Percentiles rank a stretch among this genome's conserved stretches.
Evolutionary conservation across 2,329 filamentous ascomycete species (phyloP).

Genomic region (Ophiognomonia clavigignenti-juglandacearum): DNA sequence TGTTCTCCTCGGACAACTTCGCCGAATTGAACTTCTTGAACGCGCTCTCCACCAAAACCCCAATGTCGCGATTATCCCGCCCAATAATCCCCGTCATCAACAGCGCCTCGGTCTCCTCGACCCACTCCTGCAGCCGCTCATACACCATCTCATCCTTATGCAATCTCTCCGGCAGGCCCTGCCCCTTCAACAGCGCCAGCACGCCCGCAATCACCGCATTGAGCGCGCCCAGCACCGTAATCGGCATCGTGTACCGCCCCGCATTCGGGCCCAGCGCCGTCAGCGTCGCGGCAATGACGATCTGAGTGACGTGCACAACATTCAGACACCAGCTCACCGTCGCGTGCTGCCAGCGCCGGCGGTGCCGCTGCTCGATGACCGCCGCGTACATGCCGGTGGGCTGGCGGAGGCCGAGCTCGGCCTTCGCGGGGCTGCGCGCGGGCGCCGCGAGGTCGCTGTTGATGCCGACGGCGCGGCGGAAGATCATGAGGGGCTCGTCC

Average conservation of each 20-base stretch:
- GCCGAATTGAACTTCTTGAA: slow-evolving; percentile 39
- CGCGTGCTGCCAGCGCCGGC: slow-evolving; percentile 27
- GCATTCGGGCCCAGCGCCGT: slow-evolving; percentile 41
- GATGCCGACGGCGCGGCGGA: slow-evolving; percentile 39
- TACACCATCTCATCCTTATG: slow-evolving; percentile 42
- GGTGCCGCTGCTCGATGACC: slow-evolving; percentile 29
- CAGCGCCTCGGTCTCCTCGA: slow-evolving; percentile 46
- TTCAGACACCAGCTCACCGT: slow-evolving; percentile 35
- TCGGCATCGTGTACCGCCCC: slow-evolving; percentile 42
- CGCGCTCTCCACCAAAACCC: slow-evolving; percentile 34
- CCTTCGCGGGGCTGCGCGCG: slow-evolving; percentile 17
- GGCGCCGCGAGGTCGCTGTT: slow-evolving; percentile 23
- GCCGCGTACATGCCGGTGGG: slow-evolving; percentile 36
- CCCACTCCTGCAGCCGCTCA: slow-evolving; percentile 43
- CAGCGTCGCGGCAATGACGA: slow-evolving; percentile 42
- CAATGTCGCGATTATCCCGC: slow-evolving; percentile 35
- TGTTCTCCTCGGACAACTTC: slow-evolving; percentile 36
- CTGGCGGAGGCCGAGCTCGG: slow-evolving; percentile 29
- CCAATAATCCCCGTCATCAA: slow-evolving; percentile 37
- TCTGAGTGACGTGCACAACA: slow-evolving; percentile 37
- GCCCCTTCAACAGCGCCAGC: slow-evolving; percentile 49
- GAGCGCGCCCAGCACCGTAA: slow-evolving; percentile 55
- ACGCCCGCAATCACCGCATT: slow-evolving; percentile 61
- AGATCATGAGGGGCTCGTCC: slow-evolving; percentile 36
- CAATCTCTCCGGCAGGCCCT: slow-evolving; percentile 43